Percentiles rank a stretch among this genome's conserved stretches.
phyloP scores from a whole-genome alignment of 352 stramenopile species.

The Globisporangium yorkense region DNA sequence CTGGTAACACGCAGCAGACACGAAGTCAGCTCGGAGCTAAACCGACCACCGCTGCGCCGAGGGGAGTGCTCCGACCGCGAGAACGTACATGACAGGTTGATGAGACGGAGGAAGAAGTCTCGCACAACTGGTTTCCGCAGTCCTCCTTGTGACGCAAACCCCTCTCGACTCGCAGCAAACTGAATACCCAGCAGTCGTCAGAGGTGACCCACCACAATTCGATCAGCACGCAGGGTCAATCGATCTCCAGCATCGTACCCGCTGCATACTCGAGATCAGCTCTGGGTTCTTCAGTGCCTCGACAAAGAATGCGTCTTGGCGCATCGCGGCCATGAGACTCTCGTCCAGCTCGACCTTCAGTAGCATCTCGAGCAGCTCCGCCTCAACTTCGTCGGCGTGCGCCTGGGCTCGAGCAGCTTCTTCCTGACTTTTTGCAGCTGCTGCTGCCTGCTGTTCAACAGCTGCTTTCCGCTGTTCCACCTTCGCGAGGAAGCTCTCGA shows the following conservation, averaged over 20 bases:
- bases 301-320: slow-evolving; percentile 48
- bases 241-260: slow-evolving; percentile 22
- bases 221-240: not conserved
- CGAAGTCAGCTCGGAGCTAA: not conserved
- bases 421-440: slow-evolving; percentile 3
- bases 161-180: slow-evolving; percentile 50
- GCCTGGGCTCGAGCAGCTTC: slow-evolving; percentile 1
- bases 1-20: not conserved
- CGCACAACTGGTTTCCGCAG: slow-evolving; percentile 30
- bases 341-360: slow-evolving; percentile 38
- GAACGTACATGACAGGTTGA: slow-evolving; percentile 47
- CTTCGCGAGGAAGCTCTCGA: slow-evolving; percentile 32
- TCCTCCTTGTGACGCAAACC: slow-evolving; percentile 25
- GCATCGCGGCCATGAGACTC: slow-evolving; percentile 54
- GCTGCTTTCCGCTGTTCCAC: slow-evolving; percentile 18
- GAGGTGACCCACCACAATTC: not conserved
- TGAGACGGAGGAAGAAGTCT: slow-evolving; percentile 63
- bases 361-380: slow-evolving; percentile 37
- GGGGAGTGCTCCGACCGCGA: not conserved
- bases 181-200: slow-evolving; percentile 5
- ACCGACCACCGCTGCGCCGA: too few species aligned
- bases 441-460: not conserved
- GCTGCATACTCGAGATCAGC: slow-evolving; percentile 55
- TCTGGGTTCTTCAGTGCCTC: slow-evolving; percentile 39
- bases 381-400: slow-evolving; percentile 9